phyloP scores from a whole-genome alignment of 441 rosid species.

The Adansonia gregorii region DNA sequence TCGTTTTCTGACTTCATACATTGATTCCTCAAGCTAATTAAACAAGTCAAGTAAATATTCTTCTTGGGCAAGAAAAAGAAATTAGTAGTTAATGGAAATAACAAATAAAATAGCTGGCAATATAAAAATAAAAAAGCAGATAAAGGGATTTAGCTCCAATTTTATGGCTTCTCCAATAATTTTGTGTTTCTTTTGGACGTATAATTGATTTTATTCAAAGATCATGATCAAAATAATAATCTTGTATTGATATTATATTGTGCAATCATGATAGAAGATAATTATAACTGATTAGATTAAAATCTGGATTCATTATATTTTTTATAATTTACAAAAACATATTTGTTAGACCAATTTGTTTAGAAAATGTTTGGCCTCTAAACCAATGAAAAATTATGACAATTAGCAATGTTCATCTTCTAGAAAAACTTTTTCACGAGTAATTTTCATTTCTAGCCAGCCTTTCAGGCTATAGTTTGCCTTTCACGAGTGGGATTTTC shows the following conservation, averaged over 20 bases:
- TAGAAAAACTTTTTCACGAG: neutral
- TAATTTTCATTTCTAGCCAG: neutral
- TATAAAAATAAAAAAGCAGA: neutral
- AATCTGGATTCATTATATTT: too few species aligned
- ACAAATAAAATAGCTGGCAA: neutral
- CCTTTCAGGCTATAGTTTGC: neutral
- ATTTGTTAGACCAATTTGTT: neutral
- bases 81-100: neutral
- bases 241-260: neutral
- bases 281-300: too few species aligned
- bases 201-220: neutral
- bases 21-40: neutral
- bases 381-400: neutral
- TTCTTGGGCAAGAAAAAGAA: neutral
- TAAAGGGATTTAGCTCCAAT: neutral
- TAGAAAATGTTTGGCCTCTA: neutral
- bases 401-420: neutral
- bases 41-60: neutral
- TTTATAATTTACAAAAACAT: neutral
- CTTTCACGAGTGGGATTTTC: conserved; percentile 2
- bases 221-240: too few species aligned
- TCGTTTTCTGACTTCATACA: neutral
- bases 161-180: neutral
- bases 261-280: too few species aligned
- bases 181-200: neutral